A percentile compares a stretch with the other conserved stretches of the same genome.
Conservation (phyloP, 129 eudicot genomes). For the Lonicera japonica region DNA sequence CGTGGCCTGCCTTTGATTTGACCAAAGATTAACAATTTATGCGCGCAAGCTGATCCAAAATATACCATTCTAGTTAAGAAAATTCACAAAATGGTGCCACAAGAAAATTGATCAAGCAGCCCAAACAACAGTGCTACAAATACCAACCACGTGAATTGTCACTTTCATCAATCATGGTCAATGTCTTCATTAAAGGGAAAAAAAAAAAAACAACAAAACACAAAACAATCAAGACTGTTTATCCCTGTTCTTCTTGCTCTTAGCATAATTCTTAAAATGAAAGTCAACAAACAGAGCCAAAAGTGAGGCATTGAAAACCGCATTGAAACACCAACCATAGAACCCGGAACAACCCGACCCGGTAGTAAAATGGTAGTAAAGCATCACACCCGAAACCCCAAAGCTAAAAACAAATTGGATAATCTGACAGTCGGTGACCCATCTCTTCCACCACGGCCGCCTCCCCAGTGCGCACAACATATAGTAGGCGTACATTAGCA, state of each 20-base stretch:
- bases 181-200: neutral
- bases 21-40: too few species aligned
- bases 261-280: conserved; percentile 64
- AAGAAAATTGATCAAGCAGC: too few species aligned
- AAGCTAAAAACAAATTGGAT: conserved; percentile 85
- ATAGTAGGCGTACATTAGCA: conserved; percentile 84
- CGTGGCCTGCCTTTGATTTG: too few species aligned
- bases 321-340: conserved; percentile 80
- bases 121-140: too few species aligned
- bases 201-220: neutral
- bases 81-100: too few species aligned
- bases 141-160: too few species aligned
- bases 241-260: conserved; percentile 22
- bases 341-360: conserved; percentile 72
- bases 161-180: too few species aligned
- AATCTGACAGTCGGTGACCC: conserved; percentile 88
- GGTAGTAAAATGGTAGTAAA: conserved; percentile 46
- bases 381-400: conserved; percentile 62
- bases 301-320: conserved; percentile 78
- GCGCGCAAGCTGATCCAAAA: too few species aligned
- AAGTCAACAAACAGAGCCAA: conserved; percentile 64
- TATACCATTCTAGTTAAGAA: too few species aligned
- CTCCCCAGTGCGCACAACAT: conserved; percentile 56
- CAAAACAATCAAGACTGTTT: conserved; percentile 22
- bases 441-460: conserved; percentile 85